These are phyloP conservation scores for Phialocephala sp. DNA, from an alignment of 2,329 filamentous ascomycete genomes.

Conservation along the genomic window DNA sequence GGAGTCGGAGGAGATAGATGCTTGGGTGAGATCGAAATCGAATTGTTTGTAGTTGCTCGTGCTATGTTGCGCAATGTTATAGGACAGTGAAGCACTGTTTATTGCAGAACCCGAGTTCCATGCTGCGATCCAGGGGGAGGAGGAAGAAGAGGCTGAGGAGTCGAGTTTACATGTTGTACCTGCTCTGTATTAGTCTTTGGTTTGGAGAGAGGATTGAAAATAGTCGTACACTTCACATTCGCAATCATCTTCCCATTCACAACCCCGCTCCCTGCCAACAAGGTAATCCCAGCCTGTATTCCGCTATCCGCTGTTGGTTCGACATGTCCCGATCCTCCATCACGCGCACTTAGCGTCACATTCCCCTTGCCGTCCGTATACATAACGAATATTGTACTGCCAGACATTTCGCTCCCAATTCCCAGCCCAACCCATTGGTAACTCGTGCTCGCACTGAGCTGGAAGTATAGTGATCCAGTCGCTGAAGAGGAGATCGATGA, in stretches of 20 bases:
- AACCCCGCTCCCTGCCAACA: constrained; percentile 61
- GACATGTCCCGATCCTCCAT: constrained; percentile 48
- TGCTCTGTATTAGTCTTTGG: constrained; percentile 15
- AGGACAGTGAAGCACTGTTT: constrained; percentile 27
- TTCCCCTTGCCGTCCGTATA: constrained; percentile 57
- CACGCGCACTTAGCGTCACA: constrained; percentile 61
- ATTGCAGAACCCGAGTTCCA: constrained; percentile 37
- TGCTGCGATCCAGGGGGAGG: constrained; percentile 39
- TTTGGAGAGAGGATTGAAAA: not conserved
- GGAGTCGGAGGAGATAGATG: constrained; percentile 31
- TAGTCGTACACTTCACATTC: constrained; percentile 56
- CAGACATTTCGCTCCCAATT: constrained; percentile 59
- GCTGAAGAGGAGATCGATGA: constrained; percentile 53
- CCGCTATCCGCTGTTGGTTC: constrained; percentile 51
- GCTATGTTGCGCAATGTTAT: constrained; percentile 33
- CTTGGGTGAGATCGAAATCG: constrained; percentile 37
- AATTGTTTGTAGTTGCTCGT: constrained; percentile 23
- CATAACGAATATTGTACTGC: constrained; percentile 63
- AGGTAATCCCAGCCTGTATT: constrained; percentile 47
- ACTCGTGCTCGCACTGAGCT: constrained; percentile 57
- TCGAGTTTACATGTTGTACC: constrained; percentile 35
- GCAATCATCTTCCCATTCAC: constrained; percentile 58
- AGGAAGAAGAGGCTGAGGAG: constrained; percentile 26
- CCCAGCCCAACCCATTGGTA: constrained; percentile 63
- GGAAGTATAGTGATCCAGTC: constrained; percentile 61